Percentiles rank a stretch among this genome's conserved stretches.
Evolutionary conservation across 2,329 filamentous ascomycete species (phyloP).

Genomic region (Neonectria hederae): DNA sequence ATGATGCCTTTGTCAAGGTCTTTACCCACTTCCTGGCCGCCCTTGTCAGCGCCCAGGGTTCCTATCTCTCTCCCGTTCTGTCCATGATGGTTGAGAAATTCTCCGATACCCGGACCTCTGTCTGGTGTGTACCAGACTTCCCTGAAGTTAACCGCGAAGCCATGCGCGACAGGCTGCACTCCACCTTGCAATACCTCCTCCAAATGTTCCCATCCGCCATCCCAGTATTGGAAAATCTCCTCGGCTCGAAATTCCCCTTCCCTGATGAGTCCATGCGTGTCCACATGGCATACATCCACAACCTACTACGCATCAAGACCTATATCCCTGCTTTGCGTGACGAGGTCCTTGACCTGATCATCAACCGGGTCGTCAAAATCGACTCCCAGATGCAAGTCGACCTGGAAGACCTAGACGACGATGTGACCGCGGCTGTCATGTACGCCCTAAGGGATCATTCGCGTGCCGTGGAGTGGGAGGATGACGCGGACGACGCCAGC

Average conservation of each 20-base stretch:
- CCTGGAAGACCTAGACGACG: slow-evolving; percentile 91
- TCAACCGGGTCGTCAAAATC: slow-evolving; percentile 88
- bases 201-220: slow-evolving; percentile 83
- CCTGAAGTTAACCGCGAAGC: slow-evolving; percentile 68
- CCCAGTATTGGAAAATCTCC: slow-evolving; percentile 71
- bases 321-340: slow-evolving; percentile 82
- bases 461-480: slow-evolving; percentile 52
- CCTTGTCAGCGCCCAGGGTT: slow-evolving; percentile 83
- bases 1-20: slow-evolving; percentile 71
- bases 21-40: slow-evolving; percentile 75
- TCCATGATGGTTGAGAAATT: slow-evolving; percentile 85
- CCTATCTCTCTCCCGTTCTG: slow-evolving; percentile 78
- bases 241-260: slow-evolving; percentile 77
- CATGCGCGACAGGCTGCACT: slow-evolving; percentile 79
- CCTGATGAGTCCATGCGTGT: slow-evolving; percentile 78
- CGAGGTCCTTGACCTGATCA: slow-evolving; percentile 84
- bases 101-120: slow-evolving; percentile 58
- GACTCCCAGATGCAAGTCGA: slow-evolving; percentile 96
- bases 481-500: slow-evolving; percentile 69
- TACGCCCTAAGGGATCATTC: slow-evolving; percentile 53
- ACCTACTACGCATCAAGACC: slow-evolving; percentile 78
- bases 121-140: slow-evolving; percentile 62
- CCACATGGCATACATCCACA: slow-evolving; percentile 90
- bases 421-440: slow-evolving; percentile 78
- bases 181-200: slow-evolving; percentile 78